Conservation (phyloP, 345 rosid species). For the Eutrema japonicum region DNA sequence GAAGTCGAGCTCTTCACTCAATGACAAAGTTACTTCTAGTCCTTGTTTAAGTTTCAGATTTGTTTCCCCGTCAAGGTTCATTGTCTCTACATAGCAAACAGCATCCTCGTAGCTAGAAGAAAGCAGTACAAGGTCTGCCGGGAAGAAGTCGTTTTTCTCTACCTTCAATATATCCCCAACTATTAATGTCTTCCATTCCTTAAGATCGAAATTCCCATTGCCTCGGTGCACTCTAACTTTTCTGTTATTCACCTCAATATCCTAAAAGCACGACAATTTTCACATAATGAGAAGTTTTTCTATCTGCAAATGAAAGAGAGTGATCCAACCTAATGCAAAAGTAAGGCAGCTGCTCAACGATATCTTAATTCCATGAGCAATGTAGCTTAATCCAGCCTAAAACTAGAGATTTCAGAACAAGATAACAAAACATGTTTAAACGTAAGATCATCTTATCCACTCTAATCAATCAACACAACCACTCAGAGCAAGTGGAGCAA, state of each 20-base stretch:
- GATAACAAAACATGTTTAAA: neutral
- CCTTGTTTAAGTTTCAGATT: slow-evolving; percentile 92
- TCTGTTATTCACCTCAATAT: slow-evolving; percentile 79
- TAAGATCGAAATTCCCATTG: slow-evolving; percentile 56
- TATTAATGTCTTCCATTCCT: slow-evolving; percentile 76
- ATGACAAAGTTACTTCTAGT: slow-evolving; percentile 62
- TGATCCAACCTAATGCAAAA: slow-evolving; percentile 18
- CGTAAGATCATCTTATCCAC: neutral
- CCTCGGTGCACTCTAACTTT: slow-evolving; percentile 63
- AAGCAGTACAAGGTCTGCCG: slow-evolving; percentile 84
- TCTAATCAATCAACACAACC: slow-evolving; percentile 10
- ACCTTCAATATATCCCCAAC: slow-evolving; percentile 91
- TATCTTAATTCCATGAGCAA: neutral
- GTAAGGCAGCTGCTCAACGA: neutral
- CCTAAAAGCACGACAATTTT: slow-evolving; percentile 50
- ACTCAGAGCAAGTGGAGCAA: neutral
- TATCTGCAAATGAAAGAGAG: neutral
- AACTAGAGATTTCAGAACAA: neutral
- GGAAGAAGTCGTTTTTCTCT: slow-evolving; percentile 84
- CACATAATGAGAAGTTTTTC: neutral
- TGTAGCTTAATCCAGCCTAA: slow-evolving; percentile 26
- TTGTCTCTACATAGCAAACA: slow-evolving; percentile 93
- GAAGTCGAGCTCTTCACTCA: slow-evolving; percentile 60
- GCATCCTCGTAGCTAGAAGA: slow-evolving; percentile 89
- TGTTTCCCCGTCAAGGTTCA: slow-evolving; percentile 97